These are phyloP conservation scores for Chaetoscypha palmicola DNA, from an alignment of 2,329 filamentous ascomycete species.

Conservation along the genomic window DNA sequence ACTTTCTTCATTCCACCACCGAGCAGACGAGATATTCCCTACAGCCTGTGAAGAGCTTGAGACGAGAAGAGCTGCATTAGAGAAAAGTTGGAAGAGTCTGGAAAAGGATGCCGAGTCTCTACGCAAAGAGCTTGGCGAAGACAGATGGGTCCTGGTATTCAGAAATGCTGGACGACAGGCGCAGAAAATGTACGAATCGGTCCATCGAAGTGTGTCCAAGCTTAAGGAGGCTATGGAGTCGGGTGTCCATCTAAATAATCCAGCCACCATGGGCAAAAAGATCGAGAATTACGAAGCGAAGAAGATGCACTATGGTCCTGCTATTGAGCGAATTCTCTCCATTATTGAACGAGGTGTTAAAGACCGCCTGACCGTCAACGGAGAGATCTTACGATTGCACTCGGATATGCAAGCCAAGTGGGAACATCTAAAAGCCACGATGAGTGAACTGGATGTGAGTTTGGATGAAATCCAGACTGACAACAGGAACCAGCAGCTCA, in stretches of 20 bases:
- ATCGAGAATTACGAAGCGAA: slow-evolving; percentile 93
- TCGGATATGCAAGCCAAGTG: slow-evolving; percentile 80
- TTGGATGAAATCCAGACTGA: slow-evolving; percentile 66
- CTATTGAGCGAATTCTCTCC: slow-evolving; percentile 81
- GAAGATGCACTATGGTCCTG: slow-evolving; percentile 86
- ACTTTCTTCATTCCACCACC: slow-evolving; percentile 73
- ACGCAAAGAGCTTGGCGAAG: slow-evolving; percentile 84
- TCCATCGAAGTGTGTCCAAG: slow-evolving; percentile 78
- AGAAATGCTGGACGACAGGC: slow-evolving; percentile 86
- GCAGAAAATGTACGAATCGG: slow-evolving; percentile 93
- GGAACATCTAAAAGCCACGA: slow-evolving; percentile 67
- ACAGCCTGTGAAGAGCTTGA: slow-evolving; percentile 87
- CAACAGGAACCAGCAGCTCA: slow-evolving; percentile 63
- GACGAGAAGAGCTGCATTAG: slow-evolving; percentile 64
- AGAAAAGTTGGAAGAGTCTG: slow-evolving; percentile 80
- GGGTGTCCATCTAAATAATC: slow-evolving; percentile 66
- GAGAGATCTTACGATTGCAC: slow-evolving; percentile 82
- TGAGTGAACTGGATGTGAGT: slow-evolving; percentile 66
- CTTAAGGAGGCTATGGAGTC: slow-evolving; percentile 73
- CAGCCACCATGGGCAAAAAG: slow-evolving; percentile 66
- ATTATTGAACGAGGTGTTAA: slow-evolving; percentile 96
- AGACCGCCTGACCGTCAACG: slow-evolving; percentile 92
- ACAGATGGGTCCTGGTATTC: slow-evolving; percentile 94
- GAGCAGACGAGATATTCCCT: slow-evolving; percentile 74
- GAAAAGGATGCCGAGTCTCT: slow-evolving; percentile 86